Evolutionary conservation across 257 asterid genomes (phyloP).

Genomic region (Solanum medicagineum): DNA sequence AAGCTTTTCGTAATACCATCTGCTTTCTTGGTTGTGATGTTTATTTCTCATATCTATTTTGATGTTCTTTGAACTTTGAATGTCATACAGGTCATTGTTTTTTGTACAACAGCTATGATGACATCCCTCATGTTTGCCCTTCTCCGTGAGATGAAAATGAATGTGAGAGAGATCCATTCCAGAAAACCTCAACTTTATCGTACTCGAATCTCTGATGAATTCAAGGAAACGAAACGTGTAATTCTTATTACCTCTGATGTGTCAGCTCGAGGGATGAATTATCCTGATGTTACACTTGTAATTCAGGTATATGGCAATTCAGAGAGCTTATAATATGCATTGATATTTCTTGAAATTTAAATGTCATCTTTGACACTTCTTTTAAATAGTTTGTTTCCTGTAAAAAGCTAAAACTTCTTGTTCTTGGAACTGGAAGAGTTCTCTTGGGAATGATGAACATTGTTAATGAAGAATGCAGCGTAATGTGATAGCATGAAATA

Average conservation of each 20-base stretch:
- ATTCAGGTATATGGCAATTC: slow-evolving; percentile 46
- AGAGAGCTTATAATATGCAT: background rate
- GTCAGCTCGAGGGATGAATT: slow-evolving; percentile 82
- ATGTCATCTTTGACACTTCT: background rate
- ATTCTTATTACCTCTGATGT: slow-evolving; percentile 71
- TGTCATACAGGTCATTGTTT: slow-evolving; percentile 58
- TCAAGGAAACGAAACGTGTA: slow-evolving; percentile 62
- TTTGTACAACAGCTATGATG: slow-evolving; percentile 80
- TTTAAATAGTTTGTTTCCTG: background rate
- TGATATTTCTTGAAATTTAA: background rate
- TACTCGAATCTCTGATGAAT: slow-evolving; percentile 69
- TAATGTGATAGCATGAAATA: background rate
- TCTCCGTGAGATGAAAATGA: slow-evolving; percentile 63
- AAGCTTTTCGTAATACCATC: background rate
- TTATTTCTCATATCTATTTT: background rate
- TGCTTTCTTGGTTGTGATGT: background rate
- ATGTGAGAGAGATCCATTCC: slow-evolving; percentile 73
- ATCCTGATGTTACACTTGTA: slow-evolving; percentile 85
- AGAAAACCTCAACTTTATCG: slow-evolving; percentile 68
- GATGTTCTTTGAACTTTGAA: background rate
- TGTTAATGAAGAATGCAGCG: background rate
- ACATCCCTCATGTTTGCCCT: slow-evolving; percentile 76
- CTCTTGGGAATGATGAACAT: background rate
- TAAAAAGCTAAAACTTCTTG: background rate
- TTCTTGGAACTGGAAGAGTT: background rate